Conservation (phyloP, 2,329 filamentous ascomycete species). For the Epichloe scottii region DNA sequence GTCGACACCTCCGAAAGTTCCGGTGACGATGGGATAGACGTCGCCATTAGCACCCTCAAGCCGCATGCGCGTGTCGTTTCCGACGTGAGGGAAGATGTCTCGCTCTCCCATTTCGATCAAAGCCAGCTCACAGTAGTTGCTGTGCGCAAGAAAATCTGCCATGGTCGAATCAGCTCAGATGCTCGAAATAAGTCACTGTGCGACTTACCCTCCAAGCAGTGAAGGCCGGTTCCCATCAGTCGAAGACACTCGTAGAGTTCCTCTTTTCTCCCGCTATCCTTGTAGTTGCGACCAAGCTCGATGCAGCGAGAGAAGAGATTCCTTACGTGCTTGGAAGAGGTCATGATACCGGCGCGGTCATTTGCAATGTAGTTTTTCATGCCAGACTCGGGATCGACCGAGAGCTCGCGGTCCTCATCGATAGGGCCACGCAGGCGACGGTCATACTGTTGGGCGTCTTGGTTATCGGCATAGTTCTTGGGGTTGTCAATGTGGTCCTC, state of each 20-base stretch:
- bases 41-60: slow-evolving; percentile 51
- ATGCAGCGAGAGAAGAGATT: slow-evolving; percentile 62
- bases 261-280: slow-evolving; percentile 39
- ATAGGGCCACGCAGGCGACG: slow-evolving; percentile 68
- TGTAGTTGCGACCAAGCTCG: slow-evolving; percentile 65
- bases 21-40: slow-evolving; percentile 77
- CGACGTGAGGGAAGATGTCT: slow-evolving; percentile 78
- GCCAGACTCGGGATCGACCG: slow-evolving; percentile 61
- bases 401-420: slow-evolving; percentile 65
- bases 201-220: slow-evolving; percentile 63
- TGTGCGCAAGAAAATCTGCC: slow-evolving; percentile 77
- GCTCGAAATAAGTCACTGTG: not conserved
- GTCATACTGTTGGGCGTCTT: slow-evolving; percentile 76
- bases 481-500: slow-evolving; percentile 70
- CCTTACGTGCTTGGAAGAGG: slow-evolving; percentile 65
- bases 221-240: slow-evolving; percentile 73
- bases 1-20: slow-evolving; percentile 89
- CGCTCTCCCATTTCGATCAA: slow-evolving; percentile 76
- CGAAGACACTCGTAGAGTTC: slow-evolving; percentile 81
- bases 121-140: slow-evolving; percentile 82
- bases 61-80: slow-evolving; percentile 56
- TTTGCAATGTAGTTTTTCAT: slow-evolving; percentile 95
- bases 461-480: slow-evolving; percentile 78
- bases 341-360: slow-evolving; percentile 65
- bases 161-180: slow-evolving; percentile 6